Evolutionary conservation across 73 alveolate genomes (phyloP).

Genomic region (Paramecium caudatum): DNA sequence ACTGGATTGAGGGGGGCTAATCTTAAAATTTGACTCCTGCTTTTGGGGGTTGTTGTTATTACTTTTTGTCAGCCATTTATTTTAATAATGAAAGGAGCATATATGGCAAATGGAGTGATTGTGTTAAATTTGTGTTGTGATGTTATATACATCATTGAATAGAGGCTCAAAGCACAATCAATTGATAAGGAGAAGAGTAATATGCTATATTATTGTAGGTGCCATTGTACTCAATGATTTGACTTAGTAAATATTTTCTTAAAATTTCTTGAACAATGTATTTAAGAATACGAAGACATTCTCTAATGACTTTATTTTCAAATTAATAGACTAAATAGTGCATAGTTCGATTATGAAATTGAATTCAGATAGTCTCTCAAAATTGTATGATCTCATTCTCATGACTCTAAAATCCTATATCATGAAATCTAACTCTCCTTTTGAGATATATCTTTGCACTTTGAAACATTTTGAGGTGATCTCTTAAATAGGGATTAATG

Average conservation of each 20-base stretch:
- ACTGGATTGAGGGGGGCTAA: neutral
- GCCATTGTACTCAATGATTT: neutral
- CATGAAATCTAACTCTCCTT: constrained; percentile 27
- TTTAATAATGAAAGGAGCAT: constrained; percentile 17
- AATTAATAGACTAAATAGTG: neutral
- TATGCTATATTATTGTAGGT: neutral
- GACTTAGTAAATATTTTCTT: neutral
- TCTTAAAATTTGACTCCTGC: constrained; percentile 55
- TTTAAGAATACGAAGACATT: neutral
- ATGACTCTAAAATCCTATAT: constrained; percentile 6
- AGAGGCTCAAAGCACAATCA: neutral
- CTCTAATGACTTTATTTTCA: neutral
- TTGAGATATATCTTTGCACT: constrained; percentile 40
- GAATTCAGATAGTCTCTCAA: neutral
- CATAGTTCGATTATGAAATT: constrained; percentile 40
- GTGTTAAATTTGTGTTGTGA: neutral
- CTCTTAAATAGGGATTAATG: neutral
- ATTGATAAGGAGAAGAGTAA: neutral
- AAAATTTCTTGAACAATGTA: neutral
- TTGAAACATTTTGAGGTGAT: neutral
- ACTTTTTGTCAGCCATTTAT: constrained; percentile 1
- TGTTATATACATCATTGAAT: neutral
- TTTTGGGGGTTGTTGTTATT: neutral
- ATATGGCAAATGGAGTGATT: constrained; percentile 18
- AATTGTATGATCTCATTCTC: neutral